A percentile compares a stretch with the other conserved stretches of the same genome.
Conservation (phyloP, 148 eudicot genomes). For the Arctostaphylos glauca region DNA sequence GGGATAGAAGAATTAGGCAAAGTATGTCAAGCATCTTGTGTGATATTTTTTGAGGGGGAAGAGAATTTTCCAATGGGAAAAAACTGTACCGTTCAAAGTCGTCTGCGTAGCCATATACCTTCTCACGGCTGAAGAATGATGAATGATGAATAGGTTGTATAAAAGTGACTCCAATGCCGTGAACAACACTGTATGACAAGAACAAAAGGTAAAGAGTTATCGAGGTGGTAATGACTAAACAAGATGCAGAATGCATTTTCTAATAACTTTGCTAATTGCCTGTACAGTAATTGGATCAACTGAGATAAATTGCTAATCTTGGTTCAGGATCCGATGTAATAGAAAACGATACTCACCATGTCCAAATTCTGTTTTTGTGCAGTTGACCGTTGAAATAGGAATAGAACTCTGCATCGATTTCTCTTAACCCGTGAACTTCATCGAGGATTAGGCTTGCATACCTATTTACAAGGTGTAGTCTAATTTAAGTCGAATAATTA, state of each 20-base stretch:
- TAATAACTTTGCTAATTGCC: constrained; percentile 1
- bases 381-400: constrained; percentile 67
- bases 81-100: constrained; percentile 59
- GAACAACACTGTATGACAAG: constrained; percentile 43
- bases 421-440: constrained; percentile 55
- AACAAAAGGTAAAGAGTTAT: constrained; percentile 10
- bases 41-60: not conserved
- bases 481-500: not conserved
- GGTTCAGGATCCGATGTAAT: constrained; percentile 1
- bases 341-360: constrained; percentile 45
- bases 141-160: constrained; percentile 57
- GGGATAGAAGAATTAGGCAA: not conserved
- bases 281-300: not conserved
- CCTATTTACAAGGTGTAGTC: constrained; percentile 30
- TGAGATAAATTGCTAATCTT: constrained; percentile 4
- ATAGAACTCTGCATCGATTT: constrained; percentile 45
- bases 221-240: constrained; percentile 1
- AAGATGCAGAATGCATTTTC: constrained; percentile 17
- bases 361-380: constrained; percentile 60
- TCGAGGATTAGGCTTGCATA: constrained; percentile 50
- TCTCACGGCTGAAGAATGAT: constrained; percentile 54
- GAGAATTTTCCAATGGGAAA: not conserved
- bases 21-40: not conserved
- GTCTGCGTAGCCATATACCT: constrained; percentile 55
- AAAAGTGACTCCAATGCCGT: constrained; percentile 67